phyloP scores from a whole-genome alignment of 129 eudicot species.

The Centella asiatica region DNA sequence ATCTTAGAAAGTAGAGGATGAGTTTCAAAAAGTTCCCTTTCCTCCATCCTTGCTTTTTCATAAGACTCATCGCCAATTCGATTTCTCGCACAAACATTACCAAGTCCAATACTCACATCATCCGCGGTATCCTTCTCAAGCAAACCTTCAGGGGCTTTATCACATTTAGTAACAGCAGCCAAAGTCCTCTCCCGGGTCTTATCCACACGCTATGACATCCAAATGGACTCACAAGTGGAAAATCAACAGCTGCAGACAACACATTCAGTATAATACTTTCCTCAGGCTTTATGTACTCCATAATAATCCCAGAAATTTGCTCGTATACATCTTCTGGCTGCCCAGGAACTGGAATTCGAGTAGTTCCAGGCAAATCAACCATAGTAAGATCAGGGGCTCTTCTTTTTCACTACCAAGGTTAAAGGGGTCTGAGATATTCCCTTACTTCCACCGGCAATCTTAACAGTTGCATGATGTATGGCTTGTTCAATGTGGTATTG shows the following conservation, averaged over 20 bases:
- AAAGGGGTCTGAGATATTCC: slow-evolving; percentile 1
- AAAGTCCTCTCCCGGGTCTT: not conserved
- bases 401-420: not conserved
- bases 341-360: slow-evolving; percentile 6
- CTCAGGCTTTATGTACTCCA: slow-evolving; percentile 3
- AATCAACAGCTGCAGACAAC: slow-evolving; percentile 2
- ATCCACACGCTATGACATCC: slow-evolving; percentile 1
- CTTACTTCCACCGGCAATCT: not conserved
- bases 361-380: slow-evolving; percentile 7
- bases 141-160: not conserved
- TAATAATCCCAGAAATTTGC: not conserved
- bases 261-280: not conserved
- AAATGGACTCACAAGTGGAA: slow-evolving; percentile 5
- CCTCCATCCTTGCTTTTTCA: not conserved
- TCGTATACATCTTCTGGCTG: slow-evolving; percentile 2
- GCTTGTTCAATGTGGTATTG: not conserved
- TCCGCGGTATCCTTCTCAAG: not conserved
- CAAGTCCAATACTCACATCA: not conserved
- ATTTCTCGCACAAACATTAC: not conserved
- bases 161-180: not conserved
- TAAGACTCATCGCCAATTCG: not conserved
- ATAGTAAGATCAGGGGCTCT: slow-evolving; percentile 8
- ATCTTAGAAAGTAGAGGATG: not conserved
- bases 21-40: not conserved
- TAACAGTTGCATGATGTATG: not conserved